Percentiles rank a stretch among this genome's conserved stretches.
These are phyloP conservation scores for Xylaria cubensis DNA, from an alignment of 495 filamentous ascomycete genomes.

Conservation along the genomic window DNA sequence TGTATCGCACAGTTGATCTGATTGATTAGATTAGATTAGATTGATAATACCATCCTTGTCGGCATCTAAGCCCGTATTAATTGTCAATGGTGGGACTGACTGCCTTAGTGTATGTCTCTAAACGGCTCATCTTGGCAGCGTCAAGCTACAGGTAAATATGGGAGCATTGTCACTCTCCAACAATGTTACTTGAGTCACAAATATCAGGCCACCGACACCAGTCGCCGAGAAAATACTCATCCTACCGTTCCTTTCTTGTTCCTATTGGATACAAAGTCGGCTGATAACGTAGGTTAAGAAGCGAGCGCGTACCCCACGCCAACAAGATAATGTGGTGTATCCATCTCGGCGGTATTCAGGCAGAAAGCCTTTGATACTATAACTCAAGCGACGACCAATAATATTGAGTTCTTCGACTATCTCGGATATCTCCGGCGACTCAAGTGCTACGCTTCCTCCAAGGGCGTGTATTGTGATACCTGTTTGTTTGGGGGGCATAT, in stretches of 20 bases:
- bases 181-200: neutral
- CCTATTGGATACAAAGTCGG: neutral
- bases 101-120: neutral
- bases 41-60: slow-evolving; percentile 18
- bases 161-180: neutral
- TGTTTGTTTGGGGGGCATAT: neutral
- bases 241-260: neutral
- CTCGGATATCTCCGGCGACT: slow-evolving; percentile 17
- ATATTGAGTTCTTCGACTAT: neutral
- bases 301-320: neutral
- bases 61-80: neutral
- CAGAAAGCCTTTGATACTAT: slow-evolving; percentile 1
- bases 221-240: neutral
- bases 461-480: slow-evolving; percentile 2
- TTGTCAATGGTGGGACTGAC: neutral
- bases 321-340: neutral
- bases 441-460: slow-evolving; percentile 2
- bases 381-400: slow-evolving; percentile 3
- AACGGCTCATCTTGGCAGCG: neutral
- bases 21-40: slow-evolving; percentile 47
- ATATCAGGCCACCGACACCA: slow-evolving; percentile 1
- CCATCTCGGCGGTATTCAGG: slow-evolving; percentile 13
- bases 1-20: slow-evolving; percentile 32
- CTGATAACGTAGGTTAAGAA: neutral
- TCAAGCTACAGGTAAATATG: neutral